These are phyloP conservation scores for Termitomyces sp. DNA, from an alignment of 768 basidiomycete species.

Conservation along the genomic window DNA sequence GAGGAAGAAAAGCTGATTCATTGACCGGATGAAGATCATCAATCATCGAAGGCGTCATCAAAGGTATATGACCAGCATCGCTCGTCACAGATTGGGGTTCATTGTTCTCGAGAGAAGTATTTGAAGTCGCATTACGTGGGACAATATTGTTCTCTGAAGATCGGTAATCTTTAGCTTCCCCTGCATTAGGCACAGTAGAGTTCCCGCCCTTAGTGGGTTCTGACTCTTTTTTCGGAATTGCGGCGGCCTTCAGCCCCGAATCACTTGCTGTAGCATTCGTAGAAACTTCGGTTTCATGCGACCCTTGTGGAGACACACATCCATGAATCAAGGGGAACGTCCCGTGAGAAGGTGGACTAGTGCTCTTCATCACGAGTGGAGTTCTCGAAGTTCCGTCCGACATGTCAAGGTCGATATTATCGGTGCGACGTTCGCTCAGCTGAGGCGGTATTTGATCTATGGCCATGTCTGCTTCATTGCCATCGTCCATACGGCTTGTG, in stretches of 20 bases:
- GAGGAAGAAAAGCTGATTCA: neutral
- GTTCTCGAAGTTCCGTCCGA: neutral
- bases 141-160: neutral
- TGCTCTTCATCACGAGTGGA: neutral
- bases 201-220: neutral
- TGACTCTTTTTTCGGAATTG: neutral
- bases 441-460: neutral
- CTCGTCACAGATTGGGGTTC: neutral
- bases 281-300: neutral
- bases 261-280: neutral
- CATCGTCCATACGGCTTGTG: neutral
- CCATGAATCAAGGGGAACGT: neutral
- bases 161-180: neutral
- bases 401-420: conserved; percentile 2
- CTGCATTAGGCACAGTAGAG: neutral
- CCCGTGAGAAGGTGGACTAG: neutral
- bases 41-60: neutral
- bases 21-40: neutral
- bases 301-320: neutral
- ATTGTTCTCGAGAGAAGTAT: neutral
- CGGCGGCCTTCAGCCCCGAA: neutral
- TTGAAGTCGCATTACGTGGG: neutral
- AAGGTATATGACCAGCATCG: neutral
- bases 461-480: neutral
- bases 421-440: neutral